Evolutionary conservation across 2,329 filamentous ascomycete genomes (phyloP).

Genomic region (Colletotrichum coccodes): DNA sequence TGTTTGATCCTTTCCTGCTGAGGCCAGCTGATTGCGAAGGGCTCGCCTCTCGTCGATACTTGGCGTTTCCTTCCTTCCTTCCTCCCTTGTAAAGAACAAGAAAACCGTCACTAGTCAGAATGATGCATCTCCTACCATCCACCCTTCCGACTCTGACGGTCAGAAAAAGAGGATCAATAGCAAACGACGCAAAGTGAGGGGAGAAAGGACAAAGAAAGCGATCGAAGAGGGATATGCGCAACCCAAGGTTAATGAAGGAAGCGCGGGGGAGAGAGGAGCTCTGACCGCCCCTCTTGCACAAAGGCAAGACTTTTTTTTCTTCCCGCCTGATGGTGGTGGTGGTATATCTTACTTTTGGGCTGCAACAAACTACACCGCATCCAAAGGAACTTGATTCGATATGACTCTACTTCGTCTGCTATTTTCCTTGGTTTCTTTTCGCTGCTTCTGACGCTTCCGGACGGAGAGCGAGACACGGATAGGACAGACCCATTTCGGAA

Average conservation of each 20-base stretch:
- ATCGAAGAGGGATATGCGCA: neutral
- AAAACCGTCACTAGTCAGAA: neutral
- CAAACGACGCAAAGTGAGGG: neutral
- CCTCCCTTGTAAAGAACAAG: neutral
- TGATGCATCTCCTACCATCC: conserved; percentile 6
- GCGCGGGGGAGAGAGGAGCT: neutral
- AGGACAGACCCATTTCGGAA: neutral
- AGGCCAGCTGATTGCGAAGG: neutral
- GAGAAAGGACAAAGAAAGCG: neutral
- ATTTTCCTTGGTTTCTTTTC: neutral
- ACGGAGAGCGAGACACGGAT: neutral
- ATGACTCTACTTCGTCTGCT: neutral
- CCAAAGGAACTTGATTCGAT: neutral
- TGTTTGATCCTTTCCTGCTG: neutral
- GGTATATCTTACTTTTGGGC: conserved; percentile 13
- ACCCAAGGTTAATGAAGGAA: conserved; percentile 2
- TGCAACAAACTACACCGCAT: conserved; percentile 7
- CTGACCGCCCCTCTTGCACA: conserved; percentile 30
- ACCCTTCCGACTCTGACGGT: conserved; percentile 7
- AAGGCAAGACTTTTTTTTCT: conserved; percentile 16
- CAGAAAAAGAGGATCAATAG: neutral
- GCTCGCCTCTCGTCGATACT: neutral
- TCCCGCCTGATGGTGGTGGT: neutral
- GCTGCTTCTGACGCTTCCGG: conserved; percentile 11
- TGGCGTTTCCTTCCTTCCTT: neutral